Base-by-base conservation (phyloP, 208 protist species). In the Crithidia expoeki region DNA sequence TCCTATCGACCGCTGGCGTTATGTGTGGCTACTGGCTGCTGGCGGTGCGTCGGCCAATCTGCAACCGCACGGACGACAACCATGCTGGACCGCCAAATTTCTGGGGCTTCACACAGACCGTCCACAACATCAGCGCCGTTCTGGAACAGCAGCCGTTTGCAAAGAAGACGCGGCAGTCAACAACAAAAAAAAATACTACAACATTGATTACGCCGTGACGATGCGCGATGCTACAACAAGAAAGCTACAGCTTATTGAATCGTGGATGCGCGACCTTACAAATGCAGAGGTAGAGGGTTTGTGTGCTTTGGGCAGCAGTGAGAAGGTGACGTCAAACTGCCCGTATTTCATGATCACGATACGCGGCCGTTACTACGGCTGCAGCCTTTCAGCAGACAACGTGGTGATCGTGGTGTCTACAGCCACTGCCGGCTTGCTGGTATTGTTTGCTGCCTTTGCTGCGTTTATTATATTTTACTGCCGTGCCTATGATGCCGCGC, bases 191-290 rank as follows among this genome's bases (percentile, higher is more conserved):
- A 66, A 16, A 38, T 5, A 30, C 33, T 47, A 11, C 42, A 68
- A 10, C n/a, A 64, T 90, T 33, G 58, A 89, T 47, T 93, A 90
- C 79, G 40, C 91, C 17, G 64, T 93, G 47, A 86, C 87, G 63
- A 78, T 66, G 12, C 67, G 21, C 1, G 28, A 50, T 10, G 5
- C 30, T 19, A 64, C 55, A 17, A 58, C 33, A 27, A 65, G 19
- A 2, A 4, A 30, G 1, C 51, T 40, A 19, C 52, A 72, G 14
- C 55, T 80, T n/a, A 46, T 55, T 4, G 38, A 42, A 7, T 74
- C 66, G 34, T 72, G 55, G 12, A 50, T 82, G 2, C 3, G 2
- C 2, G 49, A 76, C 46, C 57, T 46, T 0, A 68, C 23, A 14
- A 61, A 9, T 19, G 34, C 2, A 17, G 32, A 32, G 10, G 49